phyloP scores from a whole-genome alignment of 2,329 filamentous ascomycete species.

The Fusarium staphyleae region DNA sequence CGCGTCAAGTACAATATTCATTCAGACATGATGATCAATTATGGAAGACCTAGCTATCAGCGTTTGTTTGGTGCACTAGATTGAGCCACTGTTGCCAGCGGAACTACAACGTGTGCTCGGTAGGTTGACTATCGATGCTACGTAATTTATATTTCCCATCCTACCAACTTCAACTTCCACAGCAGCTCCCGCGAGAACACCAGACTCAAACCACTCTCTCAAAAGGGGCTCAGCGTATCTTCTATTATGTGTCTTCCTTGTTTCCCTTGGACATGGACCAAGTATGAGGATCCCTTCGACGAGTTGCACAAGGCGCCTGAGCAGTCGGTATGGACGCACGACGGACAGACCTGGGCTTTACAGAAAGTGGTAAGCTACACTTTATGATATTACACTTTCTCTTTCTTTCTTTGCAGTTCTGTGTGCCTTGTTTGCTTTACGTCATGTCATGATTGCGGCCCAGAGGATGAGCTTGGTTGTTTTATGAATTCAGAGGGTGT shows the following conservation, averaged over 20 bases:
- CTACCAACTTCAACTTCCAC: conserved; percentile 1
- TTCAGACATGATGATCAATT: background rate
- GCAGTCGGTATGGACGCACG: conserved; percentile 53
- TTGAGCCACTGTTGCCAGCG: conserved; percentile 5
- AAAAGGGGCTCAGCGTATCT: accelerated
- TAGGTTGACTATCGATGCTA: background rate
- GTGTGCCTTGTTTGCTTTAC: background rate
- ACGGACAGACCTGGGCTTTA: conserved; percentile 48
- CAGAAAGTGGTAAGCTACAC: conserved; percentile 51
- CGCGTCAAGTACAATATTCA: background rate
- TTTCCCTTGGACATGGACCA: conserved; percentile 59
- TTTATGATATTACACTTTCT: conserved; percentile 5
- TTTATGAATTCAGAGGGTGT: background rate
- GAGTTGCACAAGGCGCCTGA: conserved; percentile 46
- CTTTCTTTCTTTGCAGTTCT: background rate
- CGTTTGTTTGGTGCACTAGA: no score
- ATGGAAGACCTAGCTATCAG: background rate
- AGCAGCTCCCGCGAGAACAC: background rate
- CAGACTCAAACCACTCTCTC: accelerated
- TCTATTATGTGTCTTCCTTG: conserved; percentile 61
- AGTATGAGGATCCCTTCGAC: conserved; percentile 53
- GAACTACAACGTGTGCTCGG: background rate
- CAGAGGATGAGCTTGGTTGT: background rate
- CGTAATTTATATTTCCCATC: background rate
- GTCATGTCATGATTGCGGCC: background rate